These are phyloP conservation scores for Nemania abortiva DNA, from an alignment of 2,329 filamentous ascomycete species.

Conservation along the genomic window DNA sequence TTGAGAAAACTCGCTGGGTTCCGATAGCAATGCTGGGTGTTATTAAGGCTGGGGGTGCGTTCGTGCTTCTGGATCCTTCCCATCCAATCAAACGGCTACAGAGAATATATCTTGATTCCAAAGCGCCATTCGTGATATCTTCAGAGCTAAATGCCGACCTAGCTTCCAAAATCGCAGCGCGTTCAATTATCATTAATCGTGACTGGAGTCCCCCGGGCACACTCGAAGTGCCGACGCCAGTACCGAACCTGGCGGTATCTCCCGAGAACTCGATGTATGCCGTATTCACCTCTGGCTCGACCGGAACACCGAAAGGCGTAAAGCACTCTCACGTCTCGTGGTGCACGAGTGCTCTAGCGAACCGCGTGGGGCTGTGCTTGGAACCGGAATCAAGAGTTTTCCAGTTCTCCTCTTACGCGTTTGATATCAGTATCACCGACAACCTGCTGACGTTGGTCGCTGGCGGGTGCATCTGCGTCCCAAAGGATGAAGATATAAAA, in stretches of 20 bases:
- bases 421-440: slow-evolving; percentile 42
- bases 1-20: slow-evolving; percentile 37
- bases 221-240: not conserved
- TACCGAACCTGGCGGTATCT: not conserved
- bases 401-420: slow-evolving; percentile 41
- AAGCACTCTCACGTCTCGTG: slow-evolving; percentile 60
- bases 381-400: slow-evolving; percentile 35
- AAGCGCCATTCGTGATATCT: slow-evolving; percentile 32
- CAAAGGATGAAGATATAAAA: slow-evolving; percentile 36
- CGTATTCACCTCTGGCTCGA: slow-evolving; percentile 69
- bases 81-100: slow-evolving; percentile 32
- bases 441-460: slow-evolving; percentile 39
- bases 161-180: not conserved
- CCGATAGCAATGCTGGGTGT: slow-evolving; percentile 43
- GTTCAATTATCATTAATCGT: not conserved
- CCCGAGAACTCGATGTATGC: slow-evolving; percentile 55
- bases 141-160: not conserved
- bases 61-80: slow-evolving; percentile 43
- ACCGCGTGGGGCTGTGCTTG: slow-evolving; percentile 63
- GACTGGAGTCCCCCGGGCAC: slow-evolving; percentile 17
- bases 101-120: slow-evolving; percentile 10
- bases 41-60: slow-evolving; percentile 47
- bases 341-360: slow-evolving; percentile 61
- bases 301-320: slow-evolving; percentile 68
- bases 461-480: slow-evolving; percentile 45